Evolutionary conservation across 2,329 filamentous ascomycete species (phyloP), one percentile per base, ranked within the genome.

Genomic region (Alternaria consortialis): DNA sequence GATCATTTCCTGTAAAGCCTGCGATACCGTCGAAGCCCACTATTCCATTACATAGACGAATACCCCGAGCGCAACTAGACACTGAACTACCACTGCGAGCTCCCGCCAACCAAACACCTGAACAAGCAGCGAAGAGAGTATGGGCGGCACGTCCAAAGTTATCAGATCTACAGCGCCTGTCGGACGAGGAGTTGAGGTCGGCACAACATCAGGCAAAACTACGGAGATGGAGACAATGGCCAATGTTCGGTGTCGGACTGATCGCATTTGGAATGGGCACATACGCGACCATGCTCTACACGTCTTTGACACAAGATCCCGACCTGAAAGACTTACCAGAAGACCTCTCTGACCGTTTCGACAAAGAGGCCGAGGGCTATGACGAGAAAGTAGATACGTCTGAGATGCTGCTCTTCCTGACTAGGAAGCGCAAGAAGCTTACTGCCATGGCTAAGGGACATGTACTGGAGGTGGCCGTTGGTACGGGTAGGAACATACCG

Each of bases 381-480:
- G 83, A 85, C 63, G 77, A 79, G 67, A 81, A 84, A 53, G 81
- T 84, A 36, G 78, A 79, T 55, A 68, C 77, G 17, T 79, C 79
- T 6, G 83, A 85, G 65, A 75, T 67, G 60, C 63, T 82, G 36
- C 78, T 80, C 62, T 75, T 82, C 23, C 67, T 84, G 54, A 80
- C 73, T 27, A 68, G 67, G 44, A 74, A 77, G 52, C 77, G 83
- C 51, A 78, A 78, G 63, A 70, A 77, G 61, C 72, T 85, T 27
- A 76, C 78, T 3, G 62, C 68, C 36, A 73, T 76, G 66, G 83
- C 80, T 57, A 70, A 67, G 12, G 83, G 83, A 1, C 76, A 85
- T 70, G 82, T 85, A 13, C 67, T 84, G 36, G 83, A 85, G 69
- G 81, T 81, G 13, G 80, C 80, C 20, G 83, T 81, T 46, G 83